Percentiles rank a stretch among this genome's conserved stretches.
Evolutionary conservation across 2,329 filamentous ascomycete genomes (phyloP).

Genomic region (Zymoseptoria brevis): DNA sequence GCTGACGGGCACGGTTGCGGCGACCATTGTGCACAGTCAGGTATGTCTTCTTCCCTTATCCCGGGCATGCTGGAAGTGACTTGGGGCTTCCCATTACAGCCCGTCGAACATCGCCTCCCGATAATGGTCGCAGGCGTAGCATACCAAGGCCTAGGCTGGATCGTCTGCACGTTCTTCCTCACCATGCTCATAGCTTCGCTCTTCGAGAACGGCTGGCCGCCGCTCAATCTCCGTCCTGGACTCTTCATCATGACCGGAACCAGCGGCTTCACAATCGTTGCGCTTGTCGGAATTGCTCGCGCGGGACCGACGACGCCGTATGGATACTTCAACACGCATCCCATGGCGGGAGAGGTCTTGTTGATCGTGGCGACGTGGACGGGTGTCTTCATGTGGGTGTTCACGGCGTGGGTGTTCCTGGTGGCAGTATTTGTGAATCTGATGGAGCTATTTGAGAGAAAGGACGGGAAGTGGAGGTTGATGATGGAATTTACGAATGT

Average conservation of each 20-base stretch:
- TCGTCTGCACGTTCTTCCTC: slow-evolving; percentile 33
- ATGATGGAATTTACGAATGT: slow-evolving; percentile 11
- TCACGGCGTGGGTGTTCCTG: slow-evolving; percentile 40
- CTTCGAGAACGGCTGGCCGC: slow-evolving; percentile 38
- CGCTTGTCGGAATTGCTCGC: slow-evolving; percentile 19
- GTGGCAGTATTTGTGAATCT: slow-evolving; percentile 15
- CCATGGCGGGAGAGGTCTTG: slow-evolving; percentile 16
- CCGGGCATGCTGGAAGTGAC: slow-evolving; percentile 15
- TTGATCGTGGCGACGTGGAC: slow-evolving; percentile 20
- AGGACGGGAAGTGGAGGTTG: slow-evolving; percentile 10
- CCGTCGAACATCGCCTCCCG: slow-evolving; percentile 27
- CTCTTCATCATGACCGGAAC: slow-evolving; percentile 48
- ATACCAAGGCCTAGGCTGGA: slow-evolving; percentile 41
- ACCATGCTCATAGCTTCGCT: slow-evolving; percentile 35
- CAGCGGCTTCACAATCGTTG: slow-evolving; percentile 20
- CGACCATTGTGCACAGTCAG: slow-evolving; percentile 6
- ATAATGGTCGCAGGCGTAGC: slow-evolving; percentile 40
- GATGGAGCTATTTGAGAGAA: slow-evolving; percentile 4
- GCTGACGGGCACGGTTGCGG: slow-evolving; percentile 17
- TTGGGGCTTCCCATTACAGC: slow-evolving; percentile 18
- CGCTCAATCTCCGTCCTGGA: slow-evolving; percentile 32
- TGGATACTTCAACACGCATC: slow-evolving; percentile 21
- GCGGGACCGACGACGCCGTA: slow-evolving; percentile 15
- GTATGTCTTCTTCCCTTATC: neutral
- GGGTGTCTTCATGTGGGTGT: slow-evolving; percentile 42